Conservation (phyloP, 345 rosid genomes). For the Eutrema yunnanense region DNA sequence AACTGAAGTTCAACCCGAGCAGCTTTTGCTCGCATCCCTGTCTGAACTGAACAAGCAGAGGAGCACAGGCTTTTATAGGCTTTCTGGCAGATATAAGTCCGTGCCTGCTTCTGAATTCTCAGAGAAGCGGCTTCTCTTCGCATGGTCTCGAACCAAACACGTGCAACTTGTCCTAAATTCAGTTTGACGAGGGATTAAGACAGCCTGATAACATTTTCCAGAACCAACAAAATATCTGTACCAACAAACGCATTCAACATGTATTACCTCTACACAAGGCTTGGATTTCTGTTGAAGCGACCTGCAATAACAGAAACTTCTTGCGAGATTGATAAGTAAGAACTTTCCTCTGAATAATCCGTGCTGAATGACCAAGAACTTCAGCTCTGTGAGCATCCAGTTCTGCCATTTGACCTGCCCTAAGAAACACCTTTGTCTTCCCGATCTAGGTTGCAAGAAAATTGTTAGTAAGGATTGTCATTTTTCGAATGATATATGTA, state of each 20-base stretch:
- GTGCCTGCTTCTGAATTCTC: constrained; percentile 59
- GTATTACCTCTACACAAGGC: constrained; percentile 75
- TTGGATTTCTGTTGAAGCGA: constrained; percentile 60
- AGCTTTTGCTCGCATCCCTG: constrained; percentile 76
- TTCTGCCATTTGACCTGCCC: constrained; percentile 99
- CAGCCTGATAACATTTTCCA: not conserved
- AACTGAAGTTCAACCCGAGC: constrained; percentile 56
- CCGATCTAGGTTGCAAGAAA: constrained; percentile 57
- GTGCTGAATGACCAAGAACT: constrained; percentile 80
- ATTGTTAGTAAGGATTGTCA: not conserved
- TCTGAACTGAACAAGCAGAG: constrained; percentile 66
- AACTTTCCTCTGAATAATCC: constrained; percentile 72
- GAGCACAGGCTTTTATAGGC: constrained; percentile 43
- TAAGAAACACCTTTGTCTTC: constrained; percentile 82
- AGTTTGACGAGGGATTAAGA: constrained; percentile 3
- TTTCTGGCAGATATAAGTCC: constrained; percentile 62
- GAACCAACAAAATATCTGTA: not conserved
- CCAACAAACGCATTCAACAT: not conserved
- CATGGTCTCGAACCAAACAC: constrained; percentile 50
- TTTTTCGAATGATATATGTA: not conserved
- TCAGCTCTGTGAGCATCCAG: constrained; percentile 71
- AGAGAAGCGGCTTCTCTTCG: constrained; percentile 74
- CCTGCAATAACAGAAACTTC: constrained; percentile 49
- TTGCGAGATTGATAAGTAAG: constrained; percentile 55
- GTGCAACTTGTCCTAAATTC: constrained; percentile 62